Conservation (phyloP, 371 early-diverging fungal genomes). For the Furculomyces boomerangus region DNA sequence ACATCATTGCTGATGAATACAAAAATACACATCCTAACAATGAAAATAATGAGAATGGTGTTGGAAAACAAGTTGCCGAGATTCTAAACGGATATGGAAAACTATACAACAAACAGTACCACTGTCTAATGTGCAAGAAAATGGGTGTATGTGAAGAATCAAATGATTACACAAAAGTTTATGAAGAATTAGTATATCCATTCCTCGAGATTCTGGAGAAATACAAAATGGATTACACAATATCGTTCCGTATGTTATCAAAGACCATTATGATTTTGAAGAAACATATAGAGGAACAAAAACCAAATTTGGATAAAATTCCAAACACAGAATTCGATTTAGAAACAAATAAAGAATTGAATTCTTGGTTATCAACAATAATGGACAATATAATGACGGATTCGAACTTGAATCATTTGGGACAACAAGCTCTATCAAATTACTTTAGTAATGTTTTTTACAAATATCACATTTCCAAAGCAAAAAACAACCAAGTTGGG, state of each 20-base stretch:
- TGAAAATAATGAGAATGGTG: constrained; percentile 24
- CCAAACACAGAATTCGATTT: too few relatives aligned
- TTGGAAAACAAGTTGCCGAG: constrained; percentile 28
- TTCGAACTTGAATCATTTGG: too few relatives aligned
- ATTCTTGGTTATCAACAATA: too few relatives aligned
- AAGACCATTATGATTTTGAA: constrained; percentile 4
- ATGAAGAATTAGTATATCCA: constrained; percentile 39
- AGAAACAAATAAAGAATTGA: too few relatives aligned
- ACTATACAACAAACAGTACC: constrained; percentile 9
- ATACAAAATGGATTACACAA: constrained; percentile 45
- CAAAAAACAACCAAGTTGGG: too few relatives aligned
- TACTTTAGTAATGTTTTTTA: too few relatives aligned
- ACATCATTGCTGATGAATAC: constrained; percentile 25
- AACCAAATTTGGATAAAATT: too few relatives aligned
- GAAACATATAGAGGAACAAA: not conserved
- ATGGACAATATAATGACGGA: too few relatives aligned
- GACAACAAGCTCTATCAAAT: too few relatives aligned
- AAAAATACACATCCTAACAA: constrained; percentile 1
- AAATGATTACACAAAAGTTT: constrained; percentile 18
- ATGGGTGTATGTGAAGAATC: constrained; percentile 23
- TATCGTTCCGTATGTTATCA: constrained; percentile 46
- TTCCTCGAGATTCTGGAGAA: constrained; percentile 42
- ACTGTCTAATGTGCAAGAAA: constrained; percentile 36
- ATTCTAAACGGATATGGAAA: constrained; percentile 20
- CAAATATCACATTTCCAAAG: too few relatives aligned